These are phyloP conservation scores for Leccinum disarticulatum DNA, from an alignment of 768 basidiomycete species.

Conservation along the genomic window DNA sequence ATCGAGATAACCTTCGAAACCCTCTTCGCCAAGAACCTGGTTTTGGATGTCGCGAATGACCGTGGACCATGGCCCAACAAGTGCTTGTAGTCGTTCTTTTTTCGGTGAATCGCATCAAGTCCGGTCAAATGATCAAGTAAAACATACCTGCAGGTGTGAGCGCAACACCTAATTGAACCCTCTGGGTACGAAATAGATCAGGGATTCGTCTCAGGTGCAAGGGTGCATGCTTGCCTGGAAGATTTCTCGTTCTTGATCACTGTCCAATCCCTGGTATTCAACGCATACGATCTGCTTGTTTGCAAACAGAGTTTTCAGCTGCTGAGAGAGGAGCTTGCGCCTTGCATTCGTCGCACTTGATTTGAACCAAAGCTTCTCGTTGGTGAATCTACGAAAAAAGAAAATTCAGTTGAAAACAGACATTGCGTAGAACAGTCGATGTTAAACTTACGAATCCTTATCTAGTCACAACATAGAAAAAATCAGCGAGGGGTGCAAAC, in stretches of 20 bases:
- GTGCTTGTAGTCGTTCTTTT: slow-evolving; percentile 50
- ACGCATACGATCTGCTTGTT: slow-evolving; percentile 51
- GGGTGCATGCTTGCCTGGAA: slow-evolving; percentile 45
- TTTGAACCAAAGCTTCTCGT: slow-evolving; percentile 40
- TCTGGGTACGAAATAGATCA: slow-evolving; percentile 28
- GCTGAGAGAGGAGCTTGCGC: slow-evolving; percentile 35
- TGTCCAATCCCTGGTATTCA: slow-evolving; percentile 50
- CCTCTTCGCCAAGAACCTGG: slow-evolving; percentile 35
- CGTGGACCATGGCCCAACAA: slow-evolving; percentile 46
- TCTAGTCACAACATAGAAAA: slow-evolving; percentile 24
- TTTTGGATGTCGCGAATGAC: slow-evolving; percentile 42
- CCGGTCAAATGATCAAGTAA: background rate
- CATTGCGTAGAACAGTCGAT: background rate
- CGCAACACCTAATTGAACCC: slow-evolving; percentile 52
- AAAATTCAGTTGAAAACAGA: background rate
- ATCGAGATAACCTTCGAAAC: slow-evolving; percentile 39
- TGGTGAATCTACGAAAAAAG: slow-evolving; percentile 27
- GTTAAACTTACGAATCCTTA: slow-evolving; percentile 38
- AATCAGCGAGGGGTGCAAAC: slow-evolving; percentile 9
- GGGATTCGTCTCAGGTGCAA: background rate
- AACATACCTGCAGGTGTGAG: slow-evolving; percentile 47
- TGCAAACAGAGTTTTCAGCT: slow-evolving; percentile 38
- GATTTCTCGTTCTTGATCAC: slow-evolving; percentile 63
- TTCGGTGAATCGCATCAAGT: background rate
- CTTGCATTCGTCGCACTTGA: slow-evolving; percentile 16